A percentile compares a stretch with the other conserved stretches of the same genome.
phyloP scores from a whole-genome alignment of 257 asterid species.

The Solanum neorickii region DNA sequence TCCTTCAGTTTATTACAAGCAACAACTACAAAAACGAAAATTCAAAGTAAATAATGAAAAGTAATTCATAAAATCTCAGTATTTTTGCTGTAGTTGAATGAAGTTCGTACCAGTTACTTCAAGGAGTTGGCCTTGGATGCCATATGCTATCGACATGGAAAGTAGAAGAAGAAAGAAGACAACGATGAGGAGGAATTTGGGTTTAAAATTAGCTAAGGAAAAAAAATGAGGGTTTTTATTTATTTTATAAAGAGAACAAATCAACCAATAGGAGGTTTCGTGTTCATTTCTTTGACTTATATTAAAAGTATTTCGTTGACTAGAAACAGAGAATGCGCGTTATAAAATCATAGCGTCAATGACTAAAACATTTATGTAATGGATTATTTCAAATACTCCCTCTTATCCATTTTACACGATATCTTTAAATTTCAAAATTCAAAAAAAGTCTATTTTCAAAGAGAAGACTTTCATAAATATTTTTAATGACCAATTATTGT shows the following conservation, averaged over 20 bases:
- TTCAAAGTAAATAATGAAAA: neutral
- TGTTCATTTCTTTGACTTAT: neutral
- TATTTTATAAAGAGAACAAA: neutral
- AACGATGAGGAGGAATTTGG: neutral
- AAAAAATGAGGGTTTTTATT: neutral
- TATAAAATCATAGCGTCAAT: neutral
- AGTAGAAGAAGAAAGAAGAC: neutral
- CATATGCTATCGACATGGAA: conserved; percentile 59
- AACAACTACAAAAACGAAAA: conserved; percentile 41
- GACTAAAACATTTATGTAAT: neutral
- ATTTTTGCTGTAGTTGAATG: neutral
- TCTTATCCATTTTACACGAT: too few species aligned
- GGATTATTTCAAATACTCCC: neutral
- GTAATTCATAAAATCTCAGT: neutral
- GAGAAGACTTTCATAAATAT: too few species aligned
- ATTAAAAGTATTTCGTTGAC: neutral
- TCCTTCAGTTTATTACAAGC: conserved; percentile 68
- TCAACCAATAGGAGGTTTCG: neutral
- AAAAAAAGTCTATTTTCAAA: too few species aligned
- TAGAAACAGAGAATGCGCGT: neutral
- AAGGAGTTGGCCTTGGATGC: conserved; percentile 85
- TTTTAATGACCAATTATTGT: too few species aligned
- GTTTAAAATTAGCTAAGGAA: neutral
- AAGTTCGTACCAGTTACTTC: conserved; percentile 65
- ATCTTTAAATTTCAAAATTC: too few species aligned